A percentile compares a stretch with the other conserved stretches of the same genome.
Evolutionary conservation across 2,329 filamentous ascomycete genomes (phyloP).

Genomic region (Diaporthe humulicola): DNA sequence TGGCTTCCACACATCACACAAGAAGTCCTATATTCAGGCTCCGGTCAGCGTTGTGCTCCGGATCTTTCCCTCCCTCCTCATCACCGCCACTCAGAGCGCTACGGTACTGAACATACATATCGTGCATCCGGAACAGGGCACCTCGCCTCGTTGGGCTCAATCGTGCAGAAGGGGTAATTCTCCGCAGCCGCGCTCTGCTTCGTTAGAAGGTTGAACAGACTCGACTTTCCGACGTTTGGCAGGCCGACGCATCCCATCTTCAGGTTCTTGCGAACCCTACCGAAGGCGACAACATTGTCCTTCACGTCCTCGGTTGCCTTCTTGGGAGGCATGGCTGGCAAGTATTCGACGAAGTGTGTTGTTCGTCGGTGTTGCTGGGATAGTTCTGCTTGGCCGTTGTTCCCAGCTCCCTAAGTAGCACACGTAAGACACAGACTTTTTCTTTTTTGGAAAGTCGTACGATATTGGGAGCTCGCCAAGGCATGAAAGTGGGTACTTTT

Average conservation of each 20-base stretch:
- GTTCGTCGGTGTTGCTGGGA: background rate
- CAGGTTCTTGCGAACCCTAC: slow-evolving; percentile 58
- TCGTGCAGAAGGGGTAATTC: slow-evolving; percentile 61
- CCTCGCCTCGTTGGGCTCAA: slow-evolving; percentile 61
- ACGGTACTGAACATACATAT: slow-evolving; percentile 52
- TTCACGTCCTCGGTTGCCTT: slow-evolving; percentile 53
- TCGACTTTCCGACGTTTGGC: slow-evolving; percentile 61
- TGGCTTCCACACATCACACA: slow-evolving; percentile 60
- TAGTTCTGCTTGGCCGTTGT: background rate
- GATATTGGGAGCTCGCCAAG: slow-evolving; percentile 3
- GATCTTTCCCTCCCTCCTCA: slow-evolving; percentile 18
- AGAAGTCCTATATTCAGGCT: slow-evolving; percentile 52
- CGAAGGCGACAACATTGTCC: slow-evolving; percentile 61
- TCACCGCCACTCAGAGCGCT: background rate
- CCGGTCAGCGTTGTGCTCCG: background rate
- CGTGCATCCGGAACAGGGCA: slow-evolving; percentile 58
- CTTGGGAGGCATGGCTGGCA: slow-evolving; percentile 55
- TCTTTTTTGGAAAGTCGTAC: slow-evolving; percentile 26
- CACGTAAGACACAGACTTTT: slow-evolving; percentile 15
- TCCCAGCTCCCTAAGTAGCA: background rate
- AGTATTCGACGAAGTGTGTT: background rate
- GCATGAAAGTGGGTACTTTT: slow-evolving; percentile 8
- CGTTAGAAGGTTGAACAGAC: slow-evolving; percentile 60
- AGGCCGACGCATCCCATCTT: slow-evolving; percentile 62
- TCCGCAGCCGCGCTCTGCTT: slow-evolving; percentile 60